Evolutionary conservation across 1,284 basidiomycete genomes (phyloP).

Genomic region (Trametes polyzona): DNA sequence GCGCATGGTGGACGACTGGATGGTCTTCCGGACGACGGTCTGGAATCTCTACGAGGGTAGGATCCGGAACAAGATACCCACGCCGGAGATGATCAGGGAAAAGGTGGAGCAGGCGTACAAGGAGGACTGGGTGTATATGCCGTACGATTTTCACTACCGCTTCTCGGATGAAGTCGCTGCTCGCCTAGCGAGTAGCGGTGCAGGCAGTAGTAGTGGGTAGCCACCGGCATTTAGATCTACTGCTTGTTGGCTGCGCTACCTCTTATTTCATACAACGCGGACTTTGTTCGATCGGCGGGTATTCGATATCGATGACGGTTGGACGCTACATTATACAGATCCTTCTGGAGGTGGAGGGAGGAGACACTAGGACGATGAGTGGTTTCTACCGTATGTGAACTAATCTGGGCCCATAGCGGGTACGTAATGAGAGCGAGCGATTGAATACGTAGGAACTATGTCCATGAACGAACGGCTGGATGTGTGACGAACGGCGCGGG

Average conservation of each 20-base stretch:
- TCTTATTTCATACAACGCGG: neutral
- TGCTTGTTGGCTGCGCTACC: neutral
- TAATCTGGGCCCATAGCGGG: constrained; percentile 3
- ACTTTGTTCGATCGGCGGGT: neutral
- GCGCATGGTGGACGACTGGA: constrained; percentile 75
- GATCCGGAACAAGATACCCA: constrained; percentile 40
- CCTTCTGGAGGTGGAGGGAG: constrained; percentile 2
- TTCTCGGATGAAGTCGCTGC: neutral
- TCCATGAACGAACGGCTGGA: constrained; percentile 11
- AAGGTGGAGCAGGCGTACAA: constrained; percentile 38
- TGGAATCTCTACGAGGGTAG: constrained; percentile 44
- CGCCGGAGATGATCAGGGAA: constrained; percentile 41
- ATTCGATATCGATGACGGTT: neutral
- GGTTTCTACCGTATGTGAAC: constrained; percentile 8
- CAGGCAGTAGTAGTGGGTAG: neutral
- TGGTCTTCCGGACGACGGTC: constrained; percentile 61
- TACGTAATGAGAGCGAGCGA: neutral
- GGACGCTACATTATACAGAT: constrained; percentile 16
- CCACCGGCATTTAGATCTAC: neutral
- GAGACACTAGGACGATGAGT: constrained; percentile 11
- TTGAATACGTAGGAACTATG: neutral
- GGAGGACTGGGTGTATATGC: constrained; percentile 17
- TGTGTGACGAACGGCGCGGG: neutral
- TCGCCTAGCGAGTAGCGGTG: neutral
- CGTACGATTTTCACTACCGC: neutral